Evolutionary conservation across 129 eudicot genomes (phyloP).

Genomic region (Flaveria bidentis): DNA sequence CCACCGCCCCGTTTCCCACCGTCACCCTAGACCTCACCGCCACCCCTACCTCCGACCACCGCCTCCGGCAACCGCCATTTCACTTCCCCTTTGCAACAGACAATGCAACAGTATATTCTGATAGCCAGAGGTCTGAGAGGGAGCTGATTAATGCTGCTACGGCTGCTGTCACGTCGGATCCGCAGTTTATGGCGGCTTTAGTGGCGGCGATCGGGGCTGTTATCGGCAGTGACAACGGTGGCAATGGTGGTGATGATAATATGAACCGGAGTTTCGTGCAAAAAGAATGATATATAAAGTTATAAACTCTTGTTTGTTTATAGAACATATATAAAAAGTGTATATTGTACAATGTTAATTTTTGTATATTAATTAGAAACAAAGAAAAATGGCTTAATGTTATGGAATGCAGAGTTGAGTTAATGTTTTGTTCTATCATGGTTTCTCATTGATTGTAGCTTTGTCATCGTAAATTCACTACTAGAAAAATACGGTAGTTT

Average conservation of each 20-base stretch:
- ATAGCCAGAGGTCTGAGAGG: slow-evolving; percentile 18
- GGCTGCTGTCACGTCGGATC: slow-evolving; percentile 52
- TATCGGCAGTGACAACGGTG: slow-evolving; percentile 30
- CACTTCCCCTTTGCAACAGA: slow-evolving; percentile 36
- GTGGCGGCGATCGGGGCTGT: slow-evolving; percentile 51
- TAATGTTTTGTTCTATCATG: no score
- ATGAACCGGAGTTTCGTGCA: no score
- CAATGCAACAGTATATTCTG: slow-evolving; percentile 17
- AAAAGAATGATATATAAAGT: no score
- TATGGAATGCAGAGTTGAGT: no score
- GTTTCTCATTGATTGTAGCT: no score
- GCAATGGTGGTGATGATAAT: slow-evolving; percentile 22
- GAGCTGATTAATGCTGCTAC: slow-evolving; percentile 50
- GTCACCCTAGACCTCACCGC: slow-evolving; percentile 68
- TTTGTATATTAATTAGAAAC: no score
- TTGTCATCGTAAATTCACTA: no score
- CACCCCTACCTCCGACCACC: slow-evolving; percentile 24
- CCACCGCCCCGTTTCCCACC: slow-evolving; percentile 65
- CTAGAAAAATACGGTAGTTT: no score
- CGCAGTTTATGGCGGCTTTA: slow-evolving; percentile 56
- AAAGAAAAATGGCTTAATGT: no score
- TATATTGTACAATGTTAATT: no score
- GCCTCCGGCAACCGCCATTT: slow-evolving; percentile 34
- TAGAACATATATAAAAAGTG: no score
- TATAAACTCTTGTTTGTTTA: no score